phyloP scores from a whole-genome alignment of 805 yeast species.

The Cyberlindnera euphorbiiphila region DNA sequence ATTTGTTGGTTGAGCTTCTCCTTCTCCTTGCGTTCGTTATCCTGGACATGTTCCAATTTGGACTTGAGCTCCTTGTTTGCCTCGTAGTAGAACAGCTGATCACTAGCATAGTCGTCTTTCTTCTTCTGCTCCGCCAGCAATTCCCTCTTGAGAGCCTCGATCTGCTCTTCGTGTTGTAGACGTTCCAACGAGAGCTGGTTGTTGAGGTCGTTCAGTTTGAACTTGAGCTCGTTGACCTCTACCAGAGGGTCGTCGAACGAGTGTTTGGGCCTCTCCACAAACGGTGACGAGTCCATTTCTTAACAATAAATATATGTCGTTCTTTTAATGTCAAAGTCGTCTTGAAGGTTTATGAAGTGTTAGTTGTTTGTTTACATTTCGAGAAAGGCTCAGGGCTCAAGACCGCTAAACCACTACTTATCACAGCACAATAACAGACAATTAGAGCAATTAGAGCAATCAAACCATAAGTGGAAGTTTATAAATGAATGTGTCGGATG shows the following conservation, averaged over 20 bases:
- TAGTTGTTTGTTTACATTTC: too few species aligned
- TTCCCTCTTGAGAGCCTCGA: constrained; percentile 29
- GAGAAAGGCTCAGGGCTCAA: too few species aligned
- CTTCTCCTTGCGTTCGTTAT: constrained; percentile 23
- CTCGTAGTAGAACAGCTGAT: constrained; percentile 35
- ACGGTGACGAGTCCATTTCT: constrained; percentile 33
- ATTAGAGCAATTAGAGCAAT: too few species aligned
- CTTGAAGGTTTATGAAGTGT: too few species aligned
- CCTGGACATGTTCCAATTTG: constrained; percentile 27
- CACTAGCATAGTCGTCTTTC: constrained; percentile 24
- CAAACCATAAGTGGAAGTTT: too few species aligned
- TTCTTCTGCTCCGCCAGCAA: constrained; percentile 19
- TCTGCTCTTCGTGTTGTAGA: constrained; percentile 29
- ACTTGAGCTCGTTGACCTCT: constrained; percentile 31
- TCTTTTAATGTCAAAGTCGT: too few species aligned
- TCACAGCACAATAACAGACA: too few species aligned
- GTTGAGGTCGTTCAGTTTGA: constrained; percentile 34
- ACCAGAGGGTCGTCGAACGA: constrained; percentile 4
- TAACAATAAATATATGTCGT: too few species aligned
- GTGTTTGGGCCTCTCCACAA: constrained; percentile 32
- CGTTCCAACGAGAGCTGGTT: constrained; percentile 36
- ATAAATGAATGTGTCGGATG: too few species aligned
- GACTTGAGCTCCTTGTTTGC: constrained; percentile 30
- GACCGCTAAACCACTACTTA: too few species aligned
- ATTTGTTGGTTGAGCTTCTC: constrained; percentile 22